These are phyloP conservation scores for Globisporangium spinosum DNA, from an alignment of 352 stramenopile species.

Conservation along the genomic window DNA sequence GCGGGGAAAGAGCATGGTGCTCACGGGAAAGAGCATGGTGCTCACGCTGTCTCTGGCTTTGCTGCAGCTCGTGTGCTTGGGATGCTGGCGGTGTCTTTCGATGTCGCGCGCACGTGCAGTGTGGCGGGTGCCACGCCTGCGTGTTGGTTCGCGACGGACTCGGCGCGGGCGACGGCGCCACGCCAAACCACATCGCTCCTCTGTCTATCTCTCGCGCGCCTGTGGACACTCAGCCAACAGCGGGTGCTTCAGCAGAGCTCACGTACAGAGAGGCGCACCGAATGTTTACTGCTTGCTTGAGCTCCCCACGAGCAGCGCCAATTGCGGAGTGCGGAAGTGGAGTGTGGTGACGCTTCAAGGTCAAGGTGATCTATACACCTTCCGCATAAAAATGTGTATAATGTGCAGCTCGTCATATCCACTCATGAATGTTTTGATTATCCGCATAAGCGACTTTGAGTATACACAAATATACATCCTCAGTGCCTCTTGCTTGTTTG, in stretches of 20 bases:
- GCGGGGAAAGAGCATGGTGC: not conserved
- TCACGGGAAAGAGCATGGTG: not conserved
- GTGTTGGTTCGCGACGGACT: constrained; percentile 37
- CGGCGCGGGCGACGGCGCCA: constrained; percentile 39
- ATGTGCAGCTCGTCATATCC: not conserved
- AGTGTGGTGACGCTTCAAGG: not conserved
- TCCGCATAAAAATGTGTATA: not conserved
- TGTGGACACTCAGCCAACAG: not conserved
- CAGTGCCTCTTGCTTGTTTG: no score
- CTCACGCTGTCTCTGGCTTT: not conserved
- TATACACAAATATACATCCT: no score
- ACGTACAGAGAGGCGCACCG: not conserved
- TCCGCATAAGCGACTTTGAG: not conserved
- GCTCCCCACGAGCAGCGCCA: not conserved
- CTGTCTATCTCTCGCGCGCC: not conserved
- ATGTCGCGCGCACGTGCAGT: constrained; percentile 39
- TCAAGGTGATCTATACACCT: not conserved
- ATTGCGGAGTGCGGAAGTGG: not conserved
- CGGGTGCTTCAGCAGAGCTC: not conserved
- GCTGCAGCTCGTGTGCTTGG: not conserved
- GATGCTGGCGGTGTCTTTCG: constrained; percentile 1
- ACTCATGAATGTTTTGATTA: not conserved
- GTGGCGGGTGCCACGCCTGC: constrained; percentile 31
- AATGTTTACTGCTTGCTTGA: not conserved
- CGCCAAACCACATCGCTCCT: constrained; percentile 63